Percentiles rank a stretch among this genome's conserved stretches.
These are phyloP conservation scores for Sonneratia caseolaris DNA, from an alignment of 345 rosid genomes.

Conservation along the genomic window DNA sequence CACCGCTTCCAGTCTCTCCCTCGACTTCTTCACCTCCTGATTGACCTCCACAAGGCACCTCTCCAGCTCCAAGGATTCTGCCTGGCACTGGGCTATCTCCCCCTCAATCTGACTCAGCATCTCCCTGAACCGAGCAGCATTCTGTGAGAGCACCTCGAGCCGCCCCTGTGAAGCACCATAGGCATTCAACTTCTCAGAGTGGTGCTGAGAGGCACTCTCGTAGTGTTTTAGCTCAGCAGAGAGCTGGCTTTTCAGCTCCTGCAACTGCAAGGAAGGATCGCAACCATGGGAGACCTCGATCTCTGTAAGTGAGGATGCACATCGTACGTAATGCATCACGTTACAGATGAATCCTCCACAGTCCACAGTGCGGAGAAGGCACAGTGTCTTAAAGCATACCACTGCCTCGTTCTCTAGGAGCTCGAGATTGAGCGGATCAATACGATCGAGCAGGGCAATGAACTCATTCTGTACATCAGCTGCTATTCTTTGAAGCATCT, in stretches of 20 bases:
- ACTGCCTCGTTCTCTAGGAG: background rate
- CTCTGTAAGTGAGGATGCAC: conserved; percentile 8
- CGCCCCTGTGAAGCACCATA: conserved; percentile 19
- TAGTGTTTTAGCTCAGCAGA: conserved; percentile 15
- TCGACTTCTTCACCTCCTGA: conserved; percentile 16
- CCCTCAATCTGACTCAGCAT: conserved; percentile 20
- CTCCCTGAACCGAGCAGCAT: conserved; percentile 8
- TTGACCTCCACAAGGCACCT: conserved; percentile 10
- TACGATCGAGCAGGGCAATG: background rate
- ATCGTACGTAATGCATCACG: background rate
- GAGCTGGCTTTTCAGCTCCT: conserved; percentile 17
- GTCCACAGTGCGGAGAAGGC: background rate
- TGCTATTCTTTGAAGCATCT: background rate
- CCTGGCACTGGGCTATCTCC: conserved; percentile 21
- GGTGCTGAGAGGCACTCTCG: conserved; percentile 21
- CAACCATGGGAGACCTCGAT: conserved; percentile 9
- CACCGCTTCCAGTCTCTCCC: conserved; percentile 20
- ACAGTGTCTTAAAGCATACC: background rate
- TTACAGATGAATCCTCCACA: background rate
- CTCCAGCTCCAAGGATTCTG: conserved; percentile 23
- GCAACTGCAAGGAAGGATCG: conserved; percentile 10
- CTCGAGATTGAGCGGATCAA: background rate
- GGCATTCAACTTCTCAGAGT: conserved; percentile 19
- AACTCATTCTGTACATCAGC: background rate
- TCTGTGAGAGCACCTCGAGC: conserved; percentile 3